These are phyloP conservation scores for Albifimbria verrucaria DNA, from an alignment of 2,329 filamentous ascomycete genomes.

Conservation along the genomic window DNA sequence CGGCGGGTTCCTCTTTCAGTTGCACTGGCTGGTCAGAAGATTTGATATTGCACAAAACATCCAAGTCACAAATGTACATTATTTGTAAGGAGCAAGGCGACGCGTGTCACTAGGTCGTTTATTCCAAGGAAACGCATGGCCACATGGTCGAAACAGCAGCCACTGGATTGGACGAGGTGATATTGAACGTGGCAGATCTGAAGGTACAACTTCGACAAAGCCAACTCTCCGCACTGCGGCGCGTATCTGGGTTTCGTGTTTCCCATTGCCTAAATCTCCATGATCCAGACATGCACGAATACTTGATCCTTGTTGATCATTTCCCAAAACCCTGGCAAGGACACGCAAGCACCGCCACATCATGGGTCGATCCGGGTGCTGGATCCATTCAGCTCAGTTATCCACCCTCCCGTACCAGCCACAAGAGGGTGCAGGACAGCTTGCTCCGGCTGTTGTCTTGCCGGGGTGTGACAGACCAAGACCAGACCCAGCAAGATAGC, in stretches of 20 bases:
- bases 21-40: too few species aligned
- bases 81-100: too few species aligned
- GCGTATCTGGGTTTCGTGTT: not conserved
- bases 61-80: too few species aligned
- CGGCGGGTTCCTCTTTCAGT: too few species aligned
- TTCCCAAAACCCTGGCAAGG: conserved; percentile 12
- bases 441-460: not conserved
- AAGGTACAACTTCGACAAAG: too few species aligned
- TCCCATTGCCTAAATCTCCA: not conserved
- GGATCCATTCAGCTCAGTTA: not conserved
- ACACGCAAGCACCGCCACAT: conserved; percentile 17
- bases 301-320: conserved; percentile 14
- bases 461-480: not conserved
- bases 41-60: too few species aligned
- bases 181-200: too few species aligned
- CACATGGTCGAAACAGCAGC: too few species aligned
- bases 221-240: too few species aligned
- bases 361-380: not conserved
- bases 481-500: not conserved
- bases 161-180: too few species aligned
- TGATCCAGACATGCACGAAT: not conserved
- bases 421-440: not conserved
- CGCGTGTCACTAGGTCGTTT: too few species aligned
- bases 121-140: too few species aligned
- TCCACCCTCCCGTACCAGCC: not conserved